These are phyloP conservation scores for Cutaneotrichosporon sp. DNA, from an alignment of 1,284 basidiomycete species.

Conservation along the genomic window DNA sequence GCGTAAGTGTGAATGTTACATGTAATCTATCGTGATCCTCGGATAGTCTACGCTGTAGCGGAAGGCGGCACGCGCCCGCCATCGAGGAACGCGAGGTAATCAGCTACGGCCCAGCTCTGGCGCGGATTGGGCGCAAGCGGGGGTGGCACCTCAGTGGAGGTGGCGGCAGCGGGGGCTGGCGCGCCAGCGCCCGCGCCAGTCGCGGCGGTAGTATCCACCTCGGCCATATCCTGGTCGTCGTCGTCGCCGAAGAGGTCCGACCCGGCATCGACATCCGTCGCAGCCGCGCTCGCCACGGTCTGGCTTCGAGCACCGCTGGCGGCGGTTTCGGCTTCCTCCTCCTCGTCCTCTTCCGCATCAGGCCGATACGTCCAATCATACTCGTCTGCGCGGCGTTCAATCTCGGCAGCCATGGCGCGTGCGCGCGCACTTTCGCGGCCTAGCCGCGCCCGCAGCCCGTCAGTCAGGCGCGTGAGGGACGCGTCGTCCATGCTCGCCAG, in stretches of 20 bases:
- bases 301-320: too few species aligned
- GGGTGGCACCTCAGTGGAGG: too few species aligned
- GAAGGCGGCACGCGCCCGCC: slow-evolving; percentile 14
- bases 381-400: slow-evolving; percentile 25
- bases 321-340: background rate
- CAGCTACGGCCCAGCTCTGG: slow-evolving; percentile 29
- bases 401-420: slow-evolving; percentile 21
- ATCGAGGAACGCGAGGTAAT: slow-evolving; percentile 37
- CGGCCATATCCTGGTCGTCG: slow-evolving; percentile 12
- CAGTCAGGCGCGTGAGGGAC: slow-evolving; percentile 12
- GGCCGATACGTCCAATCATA: slow-evolving; percentile 33
- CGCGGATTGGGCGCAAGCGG: slow-evolving; percentile 21
- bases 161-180: too few species aligned
- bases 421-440: slow-evolving; percentile 21
- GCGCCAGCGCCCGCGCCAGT: too few species aligned
- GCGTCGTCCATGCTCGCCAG: slow-evolving; percentile 22
- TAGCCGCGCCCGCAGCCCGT: slow-evolving; percentile 17
- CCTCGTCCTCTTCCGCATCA: slow-evolving; percentile 23
- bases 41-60: too few species aligned
- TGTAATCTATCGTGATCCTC: too few species aligned
- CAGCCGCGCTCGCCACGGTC: too few species aligned
- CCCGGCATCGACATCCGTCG: slow-evolving; percentile 4
- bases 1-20: too few species aligned
- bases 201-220: too few species aligned
- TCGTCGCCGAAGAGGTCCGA: slow-evolving; percentile 24